Evolutionary conservation across 495 filamentous ascomycete species (phyloP), one percentile per base, ranked within the genome.

Genomic region (Acidomyces sp.): DNA sequence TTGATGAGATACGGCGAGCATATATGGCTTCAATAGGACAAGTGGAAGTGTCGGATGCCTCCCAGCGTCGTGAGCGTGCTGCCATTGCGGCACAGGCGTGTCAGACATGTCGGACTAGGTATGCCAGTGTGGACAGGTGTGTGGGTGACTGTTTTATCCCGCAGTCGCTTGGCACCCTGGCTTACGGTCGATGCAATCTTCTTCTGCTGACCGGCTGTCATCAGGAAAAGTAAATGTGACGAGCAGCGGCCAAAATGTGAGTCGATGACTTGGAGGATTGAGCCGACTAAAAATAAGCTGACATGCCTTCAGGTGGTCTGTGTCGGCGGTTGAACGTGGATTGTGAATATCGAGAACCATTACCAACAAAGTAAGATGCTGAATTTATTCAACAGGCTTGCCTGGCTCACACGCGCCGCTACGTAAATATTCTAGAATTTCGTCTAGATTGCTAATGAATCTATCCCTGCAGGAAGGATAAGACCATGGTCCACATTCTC

Each of bases 311-410:
- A 51, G 48, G 48, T 37, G 52, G 52, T 2, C 42, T 57, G 2
- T 59, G 56, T 39, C 29, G 37, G 23, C 45, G 56, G 61, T 56
- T 68, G 56, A 58, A 65, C 45, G 61, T 73, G 31, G 70, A 74
- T 32, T 77, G 73, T 61, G 61, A 62, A 47, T 77, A 76, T 48
- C 56, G 72, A 45, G 72, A 76, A 50, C 69, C 71, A 19, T 66
- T 72, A 52, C 72, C 72, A 38, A 77, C 73, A 22, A 77, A 76
- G 73, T 77, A 64, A 60, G 69, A 64, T 6, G 26, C 13, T 28
- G 26, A 7, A 28, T 28, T 28, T 13, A 7, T 13, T 28, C 26
- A 7, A 13, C 13, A 28, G 7, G 26, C 26, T 28, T 7, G 26
- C 26, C 26, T 7, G 26, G 26, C 7, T 28, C 26, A 13, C 26